These are phyloP conservation scores for Rubia tinctorum DNA, from an alignment of 305 asterid genomes.

Conservation along the genomic window DNA sequence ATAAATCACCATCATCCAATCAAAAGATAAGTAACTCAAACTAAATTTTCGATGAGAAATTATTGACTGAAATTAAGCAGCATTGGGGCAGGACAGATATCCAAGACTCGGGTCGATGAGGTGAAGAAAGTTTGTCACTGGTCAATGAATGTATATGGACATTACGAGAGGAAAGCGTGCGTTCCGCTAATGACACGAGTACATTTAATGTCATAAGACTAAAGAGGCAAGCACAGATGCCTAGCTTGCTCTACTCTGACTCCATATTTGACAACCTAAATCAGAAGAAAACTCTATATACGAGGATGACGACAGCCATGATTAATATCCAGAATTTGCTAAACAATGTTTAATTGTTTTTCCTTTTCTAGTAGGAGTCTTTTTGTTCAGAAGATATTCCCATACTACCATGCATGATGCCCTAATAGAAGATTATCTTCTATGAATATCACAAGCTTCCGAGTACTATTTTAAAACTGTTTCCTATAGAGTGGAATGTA, in stretches of 20 bases:
- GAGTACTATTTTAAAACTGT: not conserved
- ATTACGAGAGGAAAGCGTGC: not conserved
- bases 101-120: not conserved
- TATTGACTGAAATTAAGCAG: not conserved
- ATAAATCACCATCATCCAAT: not conserved
- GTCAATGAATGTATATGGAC: not conserved
- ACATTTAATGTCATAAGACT: not conserved
- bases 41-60: not conserved
- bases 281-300: not conserved
- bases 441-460: not conserved
- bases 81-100: not conserved
- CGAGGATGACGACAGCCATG: not conserved
- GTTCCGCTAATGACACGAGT: not conserved
- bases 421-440: not conserved
- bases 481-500: too few species aligned
- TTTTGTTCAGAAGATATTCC: not conserved
- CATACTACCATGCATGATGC: not conserved
- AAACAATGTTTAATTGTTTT: not conserved
- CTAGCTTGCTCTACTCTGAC: not conserved
- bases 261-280: not conserved
- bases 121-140: not conserved
- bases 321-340: not conserved
- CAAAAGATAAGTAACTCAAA: not conserved
- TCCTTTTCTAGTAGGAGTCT: too few species aligned
- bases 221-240: not conserved